These are phyloP conservation scores for Castanea mollissima DNA, from an alignment of 306 rosid genomes.

Conservation along the genomic window DNA sequence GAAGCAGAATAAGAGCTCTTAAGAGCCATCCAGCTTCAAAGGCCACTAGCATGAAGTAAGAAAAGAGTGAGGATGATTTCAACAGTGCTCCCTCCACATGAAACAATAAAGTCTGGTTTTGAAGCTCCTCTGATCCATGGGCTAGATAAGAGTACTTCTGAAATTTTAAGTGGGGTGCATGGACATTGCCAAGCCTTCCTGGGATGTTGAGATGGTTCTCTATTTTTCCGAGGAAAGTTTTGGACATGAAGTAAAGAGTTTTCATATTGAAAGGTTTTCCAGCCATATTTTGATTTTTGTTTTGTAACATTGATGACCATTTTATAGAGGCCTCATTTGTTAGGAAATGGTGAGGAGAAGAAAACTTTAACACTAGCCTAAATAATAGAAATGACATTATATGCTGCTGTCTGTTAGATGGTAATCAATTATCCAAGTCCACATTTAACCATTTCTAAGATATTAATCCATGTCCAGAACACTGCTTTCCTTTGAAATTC, in stretches of 20 bases:
- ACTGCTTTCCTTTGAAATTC: too few relatives aligned
- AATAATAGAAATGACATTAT: neutral
- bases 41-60: conserved; percentile 7
- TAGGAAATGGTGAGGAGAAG: neutral
- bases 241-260: neutral
- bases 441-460: too few relatives aligned
- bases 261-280: neutral
- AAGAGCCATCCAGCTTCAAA: neutral
- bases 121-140: neutral
- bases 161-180: neutral
- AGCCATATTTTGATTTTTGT: neutral
- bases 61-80: neutral
- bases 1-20: neutral
- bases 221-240: neutral
- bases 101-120: neutral
- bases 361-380: neutral
- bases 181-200: neutral
- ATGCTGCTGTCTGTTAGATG: neutral
- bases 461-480: too few relatives aligned
- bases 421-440: too few relatives aligned
- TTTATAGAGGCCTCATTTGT: neutral
- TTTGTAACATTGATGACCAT: neutral
- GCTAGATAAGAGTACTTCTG: conserved; percentile 2
- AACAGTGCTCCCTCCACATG: neutral
- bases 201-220: neutral